Percentiles rank a stretch among this genome's conserved stretches.
phyloP scores from a whole-genome alignment of 495 filamentous ascomycete species.

The Chaetomidium leptoderma region DNA sequence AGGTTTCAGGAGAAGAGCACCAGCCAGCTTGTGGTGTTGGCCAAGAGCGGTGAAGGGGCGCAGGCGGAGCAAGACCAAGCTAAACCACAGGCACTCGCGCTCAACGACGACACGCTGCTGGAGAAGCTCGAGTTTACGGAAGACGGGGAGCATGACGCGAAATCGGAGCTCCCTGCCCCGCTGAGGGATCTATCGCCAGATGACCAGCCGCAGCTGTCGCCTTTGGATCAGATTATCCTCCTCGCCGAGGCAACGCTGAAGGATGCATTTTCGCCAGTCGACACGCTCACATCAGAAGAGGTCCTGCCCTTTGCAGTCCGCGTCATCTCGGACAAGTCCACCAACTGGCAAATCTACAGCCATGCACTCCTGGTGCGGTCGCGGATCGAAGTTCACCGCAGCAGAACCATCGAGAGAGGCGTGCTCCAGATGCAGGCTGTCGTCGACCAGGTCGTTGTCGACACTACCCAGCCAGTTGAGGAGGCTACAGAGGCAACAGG shows the following conservation, averaged over 20 bases:
- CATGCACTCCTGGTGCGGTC: conserved; percentile 84
- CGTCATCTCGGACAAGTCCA: conserved; percentile 80
- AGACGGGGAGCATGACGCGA: conserved; percentile 30
- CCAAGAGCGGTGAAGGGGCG: conserved; percentile 56
- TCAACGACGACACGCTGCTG: conserved; percentile 91
- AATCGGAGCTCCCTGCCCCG: conserved; percentile 52
- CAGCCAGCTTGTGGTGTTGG: conserved; percentile 88
- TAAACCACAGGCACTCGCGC: conserved; percentile 60
- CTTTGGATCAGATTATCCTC: conserved; percentile 80
- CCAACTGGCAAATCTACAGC: conserved; percentile 98
- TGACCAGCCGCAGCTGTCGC: conserved; percentile 74
- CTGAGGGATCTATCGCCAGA: conserved; percentile 65
- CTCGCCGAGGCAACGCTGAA: conserved; percentile 82
- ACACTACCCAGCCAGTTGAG: conserved; percentile 55
- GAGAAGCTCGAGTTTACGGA: conserved; percentile 78
- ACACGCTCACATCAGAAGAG: conserved; percentile 86
- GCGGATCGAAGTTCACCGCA: conserved; percentile 78
- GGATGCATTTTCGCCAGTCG: conserved; percentile 72
- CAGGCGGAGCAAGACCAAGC: conserved; percentile 15
- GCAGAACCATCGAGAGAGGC: conserved; percentile 80
- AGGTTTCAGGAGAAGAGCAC: conserved; percentile 85
- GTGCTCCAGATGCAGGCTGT: conserved; percentile 93
- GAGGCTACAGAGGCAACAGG: conserved; percentile 14
- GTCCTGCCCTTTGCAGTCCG: conserved; percentile 85
- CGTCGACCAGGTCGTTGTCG: conserved; percentile 91